A percentile compares a stretch with the other conserved stretches of the same genome.
These are phyloP conservation scores for Exophiala alcalophila DNA, from an alignment of 2,329 filamentous ascomycete genomes.

Conservation along the genomic window DNA sequence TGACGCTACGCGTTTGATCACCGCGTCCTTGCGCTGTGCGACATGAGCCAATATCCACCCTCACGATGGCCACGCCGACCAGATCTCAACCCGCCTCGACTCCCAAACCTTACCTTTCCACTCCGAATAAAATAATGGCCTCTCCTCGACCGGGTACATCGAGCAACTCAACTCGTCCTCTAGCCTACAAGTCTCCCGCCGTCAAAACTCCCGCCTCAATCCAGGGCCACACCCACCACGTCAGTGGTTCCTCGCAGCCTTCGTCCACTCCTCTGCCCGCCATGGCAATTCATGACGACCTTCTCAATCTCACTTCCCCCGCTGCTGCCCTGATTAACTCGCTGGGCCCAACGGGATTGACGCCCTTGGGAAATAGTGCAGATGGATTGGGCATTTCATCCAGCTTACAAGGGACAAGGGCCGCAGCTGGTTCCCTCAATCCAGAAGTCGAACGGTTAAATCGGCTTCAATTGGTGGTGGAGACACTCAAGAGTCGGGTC, in stretches of 20 bases:
- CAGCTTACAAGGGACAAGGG: constrained; percentile 41
- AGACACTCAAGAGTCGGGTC: constrained; percentile 40
- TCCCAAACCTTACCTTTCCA: constrained; percentile 42
- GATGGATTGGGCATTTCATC: constrained; percentile 41
- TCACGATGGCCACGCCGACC: constrained; percentile 47
- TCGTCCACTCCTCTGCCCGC: constrained; percentile 44
- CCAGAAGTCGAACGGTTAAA: constrained; percentile 43
- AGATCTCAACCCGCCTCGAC: constrained; percentile 29
- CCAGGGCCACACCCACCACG: constrained; percentile 36
- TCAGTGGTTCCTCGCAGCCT: constrained; percentile 41
- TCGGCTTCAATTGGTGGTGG: constrained; percentile 42
- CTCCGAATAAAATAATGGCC: constrained; percentile 44
- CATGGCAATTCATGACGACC: constrained; percentile 39
- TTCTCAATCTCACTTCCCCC: constrained; percentile 45
- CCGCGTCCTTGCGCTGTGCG: no score
- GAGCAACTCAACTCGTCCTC: constrained; percentile 38
- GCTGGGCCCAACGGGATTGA: constrained; percentile 25
- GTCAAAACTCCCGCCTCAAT: constrained; percentile 44
- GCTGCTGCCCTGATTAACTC: constrained; percentile 40
- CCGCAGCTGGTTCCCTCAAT: constrained; percentile 40
- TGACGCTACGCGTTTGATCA: no score
- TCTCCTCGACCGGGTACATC: constrained; percentile 43
- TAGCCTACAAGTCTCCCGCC: constrained; percentile 47
- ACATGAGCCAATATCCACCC: no score
- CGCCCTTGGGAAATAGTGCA: constrained; percentile 22